Percentiles rank a stretch among this genome's conserved stretches.
Conservation (phyloP, 257 asterid species). For the Gentiana dahurica region DNA sequence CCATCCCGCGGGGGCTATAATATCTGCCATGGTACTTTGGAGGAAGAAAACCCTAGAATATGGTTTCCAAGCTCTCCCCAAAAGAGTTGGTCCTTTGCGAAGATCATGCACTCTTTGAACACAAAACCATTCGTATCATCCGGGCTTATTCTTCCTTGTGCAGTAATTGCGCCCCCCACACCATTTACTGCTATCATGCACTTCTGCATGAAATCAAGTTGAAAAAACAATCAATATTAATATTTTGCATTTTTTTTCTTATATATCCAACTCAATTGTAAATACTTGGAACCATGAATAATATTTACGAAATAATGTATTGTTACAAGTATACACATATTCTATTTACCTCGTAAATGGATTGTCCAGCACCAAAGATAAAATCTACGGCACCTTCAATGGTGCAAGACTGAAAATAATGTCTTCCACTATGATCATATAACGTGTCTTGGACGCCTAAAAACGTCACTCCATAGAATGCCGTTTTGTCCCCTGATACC, state of each 20-base stretch:
- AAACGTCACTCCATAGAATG: slow-evolving; percentile 37
- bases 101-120: no score
- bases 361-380: slow-evolving; percentile 41
- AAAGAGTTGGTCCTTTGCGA: background rate
- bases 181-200: no score
- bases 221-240: no score
- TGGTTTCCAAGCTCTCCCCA: no score
- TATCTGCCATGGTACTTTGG: no score
- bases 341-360: slow-evolving; percentile 9
- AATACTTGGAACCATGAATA: no score
- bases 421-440: slow-evolving; percentile 61
- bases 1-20: no score
- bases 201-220: no score
- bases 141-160: background rate
- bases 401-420: slow-evolving; percentile 27
- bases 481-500: slow-evolving; percentile 46
- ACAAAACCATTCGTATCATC: no score
- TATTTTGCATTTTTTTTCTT: background rate
- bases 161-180: no score
- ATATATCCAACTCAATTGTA: background rate
- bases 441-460: slow-evolving; percentile 58
- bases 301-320: background rate
- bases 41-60: no score
- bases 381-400: no score
- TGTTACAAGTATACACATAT: slow-evolving; percentile 36